Evolutionary conservation across 495 filamentous ascomycete species (phyloP).

Genomic region (Aspergillus coremiiformis): DNA sequence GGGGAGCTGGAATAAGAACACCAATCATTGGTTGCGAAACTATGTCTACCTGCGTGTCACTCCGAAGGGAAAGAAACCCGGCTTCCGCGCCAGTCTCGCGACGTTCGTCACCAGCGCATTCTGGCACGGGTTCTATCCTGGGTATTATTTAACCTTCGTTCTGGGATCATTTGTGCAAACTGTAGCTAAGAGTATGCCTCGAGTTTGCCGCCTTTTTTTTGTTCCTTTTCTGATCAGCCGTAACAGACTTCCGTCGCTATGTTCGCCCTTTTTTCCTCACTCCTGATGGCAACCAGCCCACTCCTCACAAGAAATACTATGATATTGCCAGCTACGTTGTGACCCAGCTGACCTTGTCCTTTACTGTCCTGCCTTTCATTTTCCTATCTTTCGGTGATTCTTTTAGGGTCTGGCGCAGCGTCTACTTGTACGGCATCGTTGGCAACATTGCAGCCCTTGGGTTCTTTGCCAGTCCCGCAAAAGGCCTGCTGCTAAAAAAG

Average conservation of each 20-base stretch:
- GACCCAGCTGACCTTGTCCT: conserved; percentile 80
- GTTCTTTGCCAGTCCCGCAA: conserved; percentile 77
- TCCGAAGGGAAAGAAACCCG: conserved; percentile 90
- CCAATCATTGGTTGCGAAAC: conserved; percentile 92
- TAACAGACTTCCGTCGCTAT: conserved; percentile 74
- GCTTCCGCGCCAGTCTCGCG: conserved; percentile 88
- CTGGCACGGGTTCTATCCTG: conserved; percentile 97
- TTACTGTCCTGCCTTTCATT: conserved; percentile 75
- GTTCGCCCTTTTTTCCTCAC: conserved; percentile 90
- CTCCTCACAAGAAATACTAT: conserved; percentile 73
- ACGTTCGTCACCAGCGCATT: conserved; percentile 91
- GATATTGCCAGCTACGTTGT: conserved; percentile 71
- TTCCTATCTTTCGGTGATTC: conserved; percentile 62
- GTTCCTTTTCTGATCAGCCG: conserved; percentile 5
- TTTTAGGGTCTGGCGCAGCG: conserved; percentile 66
- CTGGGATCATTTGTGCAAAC: conserved; percentile 87
- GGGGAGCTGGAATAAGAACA: conserved; percentile 96
- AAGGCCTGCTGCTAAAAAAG: conserved; percentile 47
- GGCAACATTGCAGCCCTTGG: conserved; percentile 54
- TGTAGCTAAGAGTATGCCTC: conserved; percentile 75
- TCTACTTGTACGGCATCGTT: conserved; percentile 83
- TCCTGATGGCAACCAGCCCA: conserved; percentile 56
- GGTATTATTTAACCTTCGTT: conserved; percentile 88
- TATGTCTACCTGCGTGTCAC: conserved; percentile 95
- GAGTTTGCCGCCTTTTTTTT: not conserved